Evolutionary conservation across 1,284 basidiomycete species (phyloP), one percentile per base, ranked within the genome.

Genomic region (Leccinum subrobustum): DNA sequence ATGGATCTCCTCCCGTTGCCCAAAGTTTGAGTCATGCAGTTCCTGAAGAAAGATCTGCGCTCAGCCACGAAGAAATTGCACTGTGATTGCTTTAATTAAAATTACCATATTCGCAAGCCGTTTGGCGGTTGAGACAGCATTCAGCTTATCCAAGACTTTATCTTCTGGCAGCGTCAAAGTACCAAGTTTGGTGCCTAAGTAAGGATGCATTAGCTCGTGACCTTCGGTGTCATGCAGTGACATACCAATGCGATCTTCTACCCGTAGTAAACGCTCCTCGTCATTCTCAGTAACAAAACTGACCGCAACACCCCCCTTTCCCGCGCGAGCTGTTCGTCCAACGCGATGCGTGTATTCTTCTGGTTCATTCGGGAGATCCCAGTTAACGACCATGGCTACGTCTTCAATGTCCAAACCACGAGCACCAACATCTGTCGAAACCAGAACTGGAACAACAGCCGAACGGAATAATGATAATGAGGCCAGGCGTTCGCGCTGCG

Each of bases 241-340:
- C 85, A 75, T 74, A 89, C 93, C 85, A 63, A 98, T 96, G 42
- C 93, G 87, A 52, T 85, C 83, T 76, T 99, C 97, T 64, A 99
- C 92, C 60, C 77, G 82, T 67, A 93, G 73, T 39, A 99, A 84
- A 53, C 91, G 81, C 64, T 95, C 88, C 67, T 97, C 93, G 70
- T 99, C 96, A 51, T 86, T 80, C 76, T 99, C 96, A 3, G 95
- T 97, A 57, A 99, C 92, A 71, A 99, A 93, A 67, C 94, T 98
- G 51, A 99, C 83, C 0, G 95, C 94, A 59, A 95, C 81, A 72
- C 97, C 97, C 4, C 87, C 88, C 68, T 87, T 84, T 5, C 96
- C 96, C n/a, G 91, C 93, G 70, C 97, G 89, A 33, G 96, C 97
- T 12, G 97, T 99, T 69, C 97, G 81, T 44, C 91, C 90, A 11